These are phyloP conservation scores for Leccinum uliginosum DNA, from an alignment of 768 basidiomycete genomes.

Conservation along the genomic window DNA sequence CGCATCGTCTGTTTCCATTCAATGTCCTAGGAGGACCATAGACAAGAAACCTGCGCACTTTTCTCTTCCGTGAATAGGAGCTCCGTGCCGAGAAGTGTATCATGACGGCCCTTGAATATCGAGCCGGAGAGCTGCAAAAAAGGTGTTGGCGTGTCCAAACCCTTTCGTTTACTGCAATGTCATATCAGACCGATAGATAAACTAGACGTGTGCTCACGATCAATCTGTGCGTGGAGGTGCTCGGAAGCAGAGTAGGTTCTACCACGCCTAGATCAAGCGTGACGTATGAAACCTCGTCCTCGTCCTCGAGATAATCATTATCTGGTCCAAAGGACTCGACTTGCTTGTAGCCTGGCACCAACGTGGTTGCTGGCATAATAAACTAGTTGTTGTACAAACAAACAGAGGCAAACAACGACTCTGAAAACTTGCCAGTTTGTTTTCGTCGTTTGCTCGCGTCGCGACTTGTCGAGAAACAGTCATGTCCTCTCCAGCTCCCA, in stretches of 20 bases:
- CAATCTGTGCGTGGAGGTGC: conserved; percentile 63
- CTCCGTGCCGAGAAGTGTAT: conserved; percentile 67
- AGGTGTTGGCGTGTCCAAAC: conserved; percentile 72
- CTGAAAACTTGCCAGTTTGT: conserved; percentile 22
- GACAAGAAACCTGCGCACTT: conserved; percentile 33
- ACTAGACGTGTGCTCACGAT: conserved; percentile 46
- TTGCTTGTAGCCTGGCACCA: conserved; percentile 60
- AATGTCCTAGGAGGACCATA: background rate
- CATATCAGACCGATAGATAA: background rate
- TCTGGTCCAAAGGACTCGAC: conserved; percentile 67
- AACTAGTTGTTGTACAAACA: conserved; percentile 14
- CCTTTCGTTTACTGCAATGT: conserved; percentile 36
- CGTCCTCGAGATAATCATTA: conserved; percentile 56
- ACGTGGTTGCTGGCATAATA: conserved; percentile 19
- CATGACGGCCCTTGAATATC: conserved; percentile 66
- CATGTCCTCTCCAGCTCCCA: conserved; percentile 28
- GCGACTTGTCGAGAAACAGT: conserved; percentile 16
- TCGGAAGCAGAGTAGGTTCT: conserved; percentile 73
- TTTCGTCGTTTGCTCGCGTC: conserved; percentile 19
- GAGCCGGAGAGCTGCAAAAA: conserved; percentile 76
- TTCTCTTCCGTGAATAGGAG: conserved; percentile 69
- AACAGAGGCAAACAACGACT: conserved; percentile 23
- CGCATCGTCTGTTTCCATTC: conserved; percentile 50
- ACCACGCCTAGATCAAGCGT: conserved; percentile 69
- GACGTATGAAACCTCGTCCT: conserved; percentile 57